A percentile compares a stretch with the other conserved stretches of the same genome.
Conservation (phyloP, 306 rosid species). For the Cicer pinnatifidum region DNA sequence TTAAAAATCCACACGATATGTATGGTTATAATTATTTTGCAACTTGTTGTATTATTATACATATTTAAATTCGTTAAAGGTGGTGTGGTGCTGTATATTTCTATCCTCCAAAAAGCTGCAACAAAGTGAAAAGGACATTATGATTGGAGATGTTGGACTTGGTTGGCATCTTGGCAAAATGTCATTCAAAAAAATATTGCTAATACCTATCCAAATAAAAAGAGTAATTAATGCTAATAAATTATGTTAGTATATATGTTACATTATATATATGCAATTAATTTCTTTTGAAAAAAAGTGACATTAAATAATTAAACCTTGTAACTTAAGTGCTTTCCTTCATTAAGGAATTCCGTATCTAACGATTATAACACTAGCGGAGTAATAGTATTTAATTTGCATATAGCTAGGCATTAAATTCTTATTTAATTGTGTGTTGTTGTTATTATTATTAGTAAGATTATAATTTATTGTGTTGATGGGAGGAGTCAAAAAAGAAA, state of each 20-base stretch:
- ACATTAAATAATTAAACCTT: neutral
- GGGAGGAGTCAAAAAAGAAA: conserved; percentile 57
- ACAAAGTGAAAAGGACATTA: conserved; percentile 50
- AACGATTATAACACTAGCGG: neutral
- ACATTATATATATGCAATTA: conserved; percentile 25
- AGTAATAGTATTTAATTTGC: neutral
- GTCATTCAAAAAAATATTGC: conserved; percentile 18
- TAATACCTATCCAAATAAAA: too few species aligned
- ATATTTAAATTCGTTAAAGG: conserved; percentile 50
- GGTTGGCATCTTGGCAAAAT: conserved; percentile 51
- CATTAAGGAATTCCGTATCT: neutral
- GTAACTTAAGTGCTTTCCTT: conserved; percentile 11
- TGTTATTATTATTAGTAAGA: neutral
- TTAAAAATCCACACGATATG: conserved; percentile 23
- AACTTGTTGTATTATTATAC: conserved; percentile 29
- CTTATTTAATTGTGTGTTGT: neutral
- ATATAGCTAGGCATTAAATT: neutral
- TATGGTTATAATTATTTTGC: conserved; percentile 60
- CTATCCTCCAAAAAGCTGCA: conserved; percentile 63
- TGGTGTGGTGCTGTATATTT: conserved; percentile 50
- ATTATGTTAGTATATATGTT: neutral
- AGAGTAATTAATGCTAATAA: conserved; percentile 1
- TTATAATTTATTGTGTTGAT: conserved; percentile 13
- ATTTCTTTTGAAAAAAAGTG: neutral
- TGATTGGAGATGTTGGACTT: conserved; percentile 54